Conservation (phyloP, 345 rosid species). For the Rhodamnia argentea region DNA sequence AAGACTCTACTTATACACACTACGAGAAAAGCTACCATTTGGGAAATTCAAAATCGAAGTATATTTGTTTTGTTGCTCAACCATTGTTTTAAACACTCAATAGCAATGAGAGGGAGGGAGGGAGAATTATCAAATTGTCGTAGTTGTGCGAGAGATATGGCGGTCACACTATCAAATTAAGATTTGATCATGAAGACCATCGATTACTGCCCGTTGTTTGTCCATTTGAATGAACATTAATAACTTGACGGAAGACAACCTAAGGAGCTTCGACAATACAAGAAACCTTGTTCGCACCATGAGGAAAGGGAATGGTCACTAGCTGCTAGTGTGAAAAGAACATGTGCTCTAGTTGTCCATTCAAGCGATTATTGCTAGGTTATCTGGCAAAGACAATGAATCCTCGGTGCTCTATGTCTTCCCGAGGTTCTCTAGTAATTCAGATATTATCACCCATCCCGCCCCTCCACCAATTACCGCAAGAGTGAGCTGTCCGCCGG, state of each 20-base stretch:
- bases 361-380: background rate
- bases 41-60: background rate
- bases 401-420: background rate
- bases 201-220: background rate
- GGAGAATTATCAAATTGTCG: background rate
- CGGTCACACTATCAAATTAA: background rate
- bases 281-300: background rate
- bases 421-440: conserved; percentile 30
- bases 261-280: background rate
- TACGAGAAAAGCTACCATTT: background rate
- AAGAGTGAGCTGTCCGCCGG: conserved; percentile 68
- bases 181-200: background rate
- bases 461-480: conserved; percentile 49
- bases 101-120: background rate
- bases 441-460: conserved; percentile 49
- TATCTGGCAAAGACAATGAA: background rate
- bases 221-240: background rate
- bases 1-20: background rate
- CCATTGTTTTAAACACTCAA: background rate
- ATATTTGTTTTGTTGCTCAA: background rate
- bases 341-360: background rate
- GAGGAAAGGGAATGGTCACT: background rate
- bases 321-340: background rate
- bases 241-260: background rate
- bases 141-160: background rate